phyloP scores from a whole-genome alignment of 352 stramenopile species.

The Lagenidium giganteum region DNA sequence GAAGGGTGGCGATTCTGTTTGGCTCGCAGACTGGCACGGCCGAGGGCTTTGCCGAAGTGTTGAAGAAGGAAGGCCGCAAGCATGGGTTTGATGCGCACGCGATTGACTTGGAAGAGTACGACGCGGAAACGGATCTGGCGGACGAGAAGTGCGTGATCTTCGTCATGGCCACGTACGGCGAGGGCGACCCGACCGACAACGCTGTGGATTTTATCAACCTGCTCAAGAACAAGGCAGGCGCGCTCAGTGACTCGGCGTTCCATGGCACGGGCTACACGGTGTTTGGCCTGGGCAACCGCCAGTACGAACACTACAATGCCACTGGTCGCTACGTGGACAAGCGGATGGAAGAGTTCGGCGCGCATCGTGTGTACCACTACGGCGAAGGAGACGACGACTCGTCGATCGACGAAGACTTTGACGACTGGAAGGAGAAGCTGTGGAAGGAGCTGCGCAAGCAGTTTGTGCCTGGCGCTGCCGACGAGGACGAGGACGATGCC shows the following conservation, averaged over 20 bases:
- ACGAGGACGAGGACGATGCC: slow-evolving; percentile 15
- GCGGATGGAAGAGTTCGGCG: slow-evolving; percentile 84
- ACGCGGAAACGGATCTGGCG: slow-evolving; percentile 51
- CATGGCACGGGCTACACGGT: slow-evolving; percentile 87
- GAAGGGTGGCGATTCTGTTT: slow-evolving; percentile 91
- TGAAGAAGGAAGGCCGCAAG: slow-evolving; percentile 88
- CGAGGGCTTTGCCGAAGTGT: slow-evolving; percentile 93
- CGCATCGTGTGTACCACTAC: slow-evolving; percentile 78
- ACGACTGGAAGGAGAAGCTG: slow-evolving; percentile 93
- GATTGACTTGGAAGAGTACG: slow-evolving; percentile 95
- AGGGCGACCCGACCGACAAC: slow-evolving; percentile 98
- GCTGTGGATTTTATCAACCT: slow-evolving; percentile 91
- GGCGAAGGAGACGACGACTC: slow-evolving; percentile 97
- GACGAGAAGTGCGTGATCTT: slow-evolving; percentile 85
- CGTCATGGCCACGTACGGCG: slow-evolving; percentile 96
- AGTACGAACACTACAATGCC: slow-evolving; percentile 99
- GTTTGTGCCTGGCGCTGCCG: slow-evolving; percentile 33
- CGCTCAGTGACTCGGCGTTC: slow-evolving; percentile 26
- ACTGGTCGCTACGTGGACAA: slow-evolving; percentile 92
- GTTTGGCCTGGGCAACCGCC: slow-evolving; percentile 97
- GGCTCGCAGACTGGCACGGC: slow-evolving; percentile 97
- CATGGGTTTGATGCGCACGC: slow-evolving; percentile 84
- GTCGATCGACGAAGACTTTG: slow-evolving; percentile 89
- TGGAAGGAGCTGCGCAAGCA: slow-evolving; percentile 81
- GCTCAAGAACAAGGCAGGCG: slow-evolving; percentile 69